Evolutionary conservation across 2,329 filamentous ascomycete species (phyloP).

Genomic region (Xylaria sp.): DNA sequence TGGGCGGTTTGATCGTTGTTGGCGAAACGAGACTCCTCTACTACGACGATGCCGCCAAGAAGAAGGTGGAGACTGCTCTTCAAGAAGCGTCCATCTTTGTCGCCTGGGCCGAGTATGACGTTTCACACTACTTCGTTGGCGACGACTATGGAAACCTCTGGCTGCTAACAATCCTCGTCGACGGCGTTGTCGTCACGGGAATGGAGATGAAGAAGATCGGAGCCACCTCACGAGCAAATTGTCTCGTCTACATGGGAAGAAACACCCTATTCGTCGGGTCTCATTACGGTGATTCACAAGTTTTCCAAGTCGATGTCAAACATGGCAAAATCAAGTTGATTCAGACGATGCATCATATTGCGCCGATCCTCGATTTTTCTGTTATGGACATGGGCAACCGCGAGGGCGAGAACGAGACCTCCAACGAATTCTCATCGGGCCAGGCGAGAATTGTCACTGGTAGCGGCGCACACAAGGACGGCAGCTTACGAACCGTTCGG

Average conservation of each 20-base stretch:
- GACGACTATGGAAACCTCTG: conserved; percentile 88
- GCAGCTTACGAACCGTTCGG: conserved; percentile 80
- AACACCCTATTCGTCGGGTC: conserved; percentile 80
- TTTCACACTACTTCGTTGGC: conserved; percentile 76
- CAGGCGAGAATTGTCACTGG: conserved; percentile 91
- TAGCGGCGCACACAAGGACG: conserved; percentile 84
- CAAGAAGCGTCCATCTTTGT: conserved; percentile 78
- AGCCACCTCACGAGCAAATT: conserved; percentile 67
- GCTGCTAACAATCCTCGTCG: conserved; percentile 71
- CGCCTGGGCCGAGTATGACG: conserved; percentile 83
- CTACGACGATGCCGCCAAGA: conserved; percentile 70
- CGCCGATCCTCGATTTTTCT: conserved; percentile 86
- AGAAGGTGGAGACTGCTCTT: conserved; percentile 59
- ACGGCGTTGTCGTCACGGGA: conserved; percentile 60
- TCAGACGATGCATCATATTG: conserved; percentile 78
- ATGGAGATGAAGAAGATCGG: conserved; percentile 65
- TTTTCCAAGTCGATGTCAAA: conserved; percentile 46
- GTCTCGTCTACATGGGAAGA: conserved; percentile 69
- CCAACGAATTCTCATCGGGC: conserved; percentile 89
- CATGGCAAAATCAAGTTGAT: conserved; percentile 53
- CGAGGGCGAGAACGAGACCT: conserved; percentile 65
- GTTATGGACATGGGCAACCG: conserved; percentile 94
- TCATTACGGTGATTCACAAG: conserved; percentile 86
- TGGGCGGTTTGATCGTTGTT: conserved; percentile 67
- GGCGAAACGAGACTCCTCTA: conserved; percentile 81